These are phyloP conservation scores for Parietaria judaica DNA, from an alignment of 306 rosid species.

Conservation along the genomic window DNA sequence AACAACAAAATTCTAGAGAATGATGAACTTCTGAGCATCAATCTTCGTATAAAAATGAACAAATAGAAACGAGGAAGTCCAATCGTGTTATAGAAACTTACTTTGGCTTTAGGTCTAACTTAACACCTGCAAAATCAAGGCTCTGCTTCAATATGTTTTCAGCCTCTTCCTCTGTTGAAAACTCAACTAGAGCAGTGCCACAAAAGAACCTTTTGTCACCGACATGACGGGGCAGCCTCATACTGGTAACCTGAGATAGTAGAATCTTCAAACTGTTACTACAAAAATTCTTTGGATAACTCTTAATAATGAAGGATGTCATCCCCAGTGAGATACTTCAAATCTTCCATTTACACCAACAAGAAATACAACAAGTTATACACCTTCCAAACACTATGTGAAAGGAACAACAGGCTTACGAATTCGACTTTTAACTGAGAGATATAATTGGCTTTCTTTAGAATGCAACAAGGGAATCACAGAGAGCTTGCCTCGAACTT, in stretches of 20 bases:
- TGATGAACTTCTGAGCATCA: neutral
- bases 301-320: too few relatives aligned
- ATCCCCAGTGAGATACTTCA: too few relatives aligned
- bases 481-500: too few relatives aligned
- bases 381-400: too few relatives aligned
- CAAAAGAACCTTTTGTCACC: slow-evolving; percentile 71
- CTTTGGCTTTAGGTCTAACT: slow-evolving; percentile 64
- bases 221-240: slow-evolving; percentile 81
- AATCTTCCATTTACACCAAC: too few relatives aligned
- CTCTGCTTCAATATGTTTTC: slow-evolving; percentile 36
- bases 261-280: slow-evolving; percentile 4
- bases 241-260: slow-evolving; percentile 65
- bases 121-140: slow-evolving; percentile 49
- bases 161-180: slow-evolving; percentile 63
- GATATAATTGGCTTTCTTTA: too few relatives aligned
- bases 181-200: slow-evolving; percentile 77
- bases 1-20: neutral
- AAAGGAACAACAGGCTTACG: too few relatives aligned
- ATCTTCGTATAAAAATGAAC: neutral
- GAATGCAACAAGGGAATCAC: too few relatives aligned
- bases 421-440: too few relatives aligned
- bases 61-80: too few relatives aligned
- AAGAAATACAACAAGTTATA: too few relatives aligned
- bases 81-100: slow-evolving; percentile 28
- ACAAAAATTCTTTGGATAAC: neutral